These are phyloP conservation scores for Miscanthus sacchariflorus DNA, from an alignment of 202 grass and related monocot species.

Conservation along the genomic window DNA sequence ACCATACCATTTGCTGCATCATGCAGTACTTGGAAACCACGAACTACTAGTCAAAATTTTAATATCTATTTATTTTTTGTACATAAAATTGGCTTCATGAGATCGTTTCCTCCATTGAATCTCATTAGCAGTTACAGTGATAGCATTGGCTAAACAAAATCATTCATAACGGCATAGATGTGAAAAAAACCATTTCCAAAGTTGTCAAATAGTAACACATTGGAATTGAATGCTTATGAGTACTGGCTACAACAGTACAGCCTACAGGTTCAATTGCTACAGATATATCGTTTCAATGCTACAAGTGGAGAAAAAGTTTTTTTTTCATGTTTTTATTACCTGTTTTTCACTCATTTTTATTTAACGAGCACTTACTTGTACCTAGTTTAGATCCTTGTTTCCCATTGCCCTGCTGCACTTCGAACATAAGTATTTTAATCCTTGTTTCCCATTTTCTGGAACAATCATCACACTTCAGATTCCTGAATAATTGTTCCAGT, in stretches of 20 bases:
- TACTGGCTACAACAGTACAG: not conserved
- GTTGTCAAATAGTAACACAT: not conserved
- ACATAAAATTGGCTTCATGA: not conserved
- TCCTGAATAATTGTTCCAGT: not conserved
- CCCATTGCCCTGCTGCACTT: not conserved
- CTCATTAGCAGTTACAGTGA: not conserved
- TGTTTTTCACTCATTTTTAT: not conserved
- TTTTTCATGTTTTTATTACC: not conserved
- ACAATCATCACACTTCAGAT: not conserved
- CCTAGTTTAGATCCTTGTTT: slow-evolving; percentile 1
- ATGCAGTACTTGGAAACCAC: not conserved
- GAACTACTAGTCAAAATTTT: slow-evolving; percentile 13
- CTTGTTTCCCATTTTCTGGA: slow-evolving; percentile 18
- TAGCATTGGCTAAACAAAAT: not conserved
- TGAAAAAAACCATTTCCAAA: not conserved
- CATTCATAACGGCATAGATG: not conserved
- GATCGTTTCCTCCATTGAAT: not conserved
- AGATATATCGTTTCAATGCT: not conserved
- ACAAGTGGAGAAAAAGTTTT: not conserved
- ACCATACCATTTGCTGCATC: not conserved
- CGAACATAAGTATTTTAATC: not conserved
- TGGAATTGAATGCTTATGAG: not conserved
- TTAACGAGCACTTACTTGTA: not conserved
- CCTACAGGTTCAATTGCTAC: not conserved
- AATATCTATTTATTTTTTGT: not conserved